These are phyloP conservation scores for Cajanus cajan DNA, from an alignment of 306 rosid species.

Conservation along the genomic window DNA sequence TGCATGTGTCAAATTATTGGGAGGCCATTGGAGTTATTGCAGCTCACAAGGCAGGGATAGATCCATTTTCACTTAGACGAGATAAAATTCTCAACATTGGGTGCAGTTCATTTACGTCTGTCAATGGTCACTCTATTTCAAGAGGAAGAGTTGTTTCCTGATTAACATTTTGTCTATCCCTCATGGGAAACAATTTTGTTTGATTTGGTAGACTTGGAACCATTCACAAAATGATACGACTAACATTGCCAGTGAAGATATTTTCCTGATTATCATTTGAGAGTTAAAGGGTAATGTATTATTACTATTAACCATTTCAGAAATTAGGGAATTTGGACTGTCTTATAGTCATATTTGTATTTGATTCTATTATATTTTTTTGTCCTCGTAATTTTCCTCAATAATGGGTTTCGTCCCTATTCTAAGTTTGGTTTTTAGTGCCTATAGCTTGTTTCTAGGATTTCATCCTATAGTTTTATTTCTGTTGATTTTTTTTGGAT, in stretches of 20 bases:
- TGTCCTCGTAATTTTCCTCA: background rate
- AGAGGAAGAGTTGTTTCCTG: conserved; percentile 23
- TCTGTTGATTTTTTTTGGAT: too few species aligned
- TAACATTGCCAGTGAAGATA: background rate
- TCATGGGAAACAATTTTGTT: background rate
- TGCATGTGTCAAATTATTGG: conserved; percentile 88
- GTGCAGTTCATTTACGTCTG: conserved; percentile 28
- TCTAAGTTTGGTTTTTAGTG: background rate
- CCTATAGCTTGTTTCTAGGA: background rate
- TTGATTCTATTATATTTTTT: background rate
- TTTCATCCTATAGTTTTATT: background rate
- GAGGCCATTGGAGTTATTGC: conserved; percentile 90
- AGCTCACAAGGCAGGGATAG: conserved; percentile 89
- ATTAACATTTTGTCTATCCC: background rate
- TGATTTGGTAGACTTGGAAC: background rate
- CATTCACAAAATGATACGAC: background rate
- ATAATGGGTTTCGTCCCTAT: background rate
- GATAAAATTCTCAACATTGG: conserved; percentile 55
- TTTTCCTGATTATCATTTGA: background rate
- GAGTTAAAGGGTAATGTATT: background rate
- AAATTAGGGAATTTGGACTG: background rate
- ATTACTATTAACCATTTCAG: background rate
- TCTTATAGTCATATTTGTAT: background rate
- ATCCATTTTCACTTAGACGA: conserved; percentile 77
- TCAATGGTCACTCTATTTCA: conserved; percentile 47